Evolutionary conservation across 1,284 basidiomycete genomes (phyloP).

Genomic region (Naganishia sp.): DNA sequence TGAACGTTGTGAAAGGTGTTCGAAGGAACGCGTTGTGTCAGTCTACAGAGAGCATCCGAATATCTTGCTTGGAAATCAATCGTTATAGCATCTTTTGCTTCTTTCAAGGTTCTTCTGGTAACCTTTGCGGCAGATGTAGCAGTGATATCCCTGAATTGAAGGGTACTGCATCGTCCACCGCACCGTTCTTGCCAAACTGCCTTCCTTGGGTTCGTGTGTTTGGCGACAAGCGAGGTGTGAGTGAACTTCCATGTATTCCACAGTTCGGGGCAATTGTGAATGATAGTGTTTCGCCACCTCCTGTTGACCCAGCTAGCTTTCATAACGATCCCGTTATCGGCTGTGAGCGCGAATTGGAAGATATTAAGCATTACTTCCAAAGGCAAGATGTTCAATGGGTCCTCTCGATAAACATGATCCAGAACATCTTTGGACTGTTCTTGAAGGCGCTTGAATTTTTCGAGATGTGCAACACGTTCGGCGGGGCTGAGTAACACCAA

Average conservation of each 20-base stretch:
- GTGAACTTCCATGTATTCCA: slow-evolving; percentile 2
- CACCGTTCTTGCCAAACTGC: not conserved
- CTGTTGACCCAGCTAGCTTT: not conserved
- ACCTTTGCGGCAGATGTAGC: not conserved
- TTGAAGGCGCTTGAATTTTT: not conserved
- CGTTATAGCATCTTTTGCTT: not conserved
- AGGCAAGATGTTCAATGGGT: slow-evolving; percentile 11
- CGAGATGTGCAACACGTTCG: not conserved
- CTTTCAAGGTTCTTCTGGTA: not conserved
- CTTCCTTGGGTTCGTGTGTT: not conserved
- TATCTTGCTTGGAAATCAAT: not conserved
- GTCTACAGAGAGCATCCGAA: not conserved
- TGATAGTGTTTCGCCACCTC: not conserved
- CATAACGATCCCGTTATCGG: not conserved
- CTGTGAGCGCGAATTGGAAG: not conserved
- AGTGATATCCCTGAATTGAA: not conserved
- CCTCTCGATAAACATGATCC: not conserved
- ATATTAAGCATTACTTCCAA: slow-evolving; percentile 4
- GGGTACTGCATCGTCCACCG: not conserved
- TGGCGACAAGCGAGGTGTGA: not conserved
- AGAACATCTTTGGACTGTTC: slow-evolving; percentile 4
- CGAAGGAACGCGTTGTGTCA: no score
- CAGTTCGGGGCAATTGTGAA: not conserved
- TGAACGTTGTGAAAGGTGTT: no score
- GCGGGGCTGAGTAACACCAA: not conserved